A percentile compares a stretch with the other conserved stretches of the same genome.
Evolutionary conservation across 345 rosid species (phyloP).

Genomic region (Turritis glabra): DNA sequence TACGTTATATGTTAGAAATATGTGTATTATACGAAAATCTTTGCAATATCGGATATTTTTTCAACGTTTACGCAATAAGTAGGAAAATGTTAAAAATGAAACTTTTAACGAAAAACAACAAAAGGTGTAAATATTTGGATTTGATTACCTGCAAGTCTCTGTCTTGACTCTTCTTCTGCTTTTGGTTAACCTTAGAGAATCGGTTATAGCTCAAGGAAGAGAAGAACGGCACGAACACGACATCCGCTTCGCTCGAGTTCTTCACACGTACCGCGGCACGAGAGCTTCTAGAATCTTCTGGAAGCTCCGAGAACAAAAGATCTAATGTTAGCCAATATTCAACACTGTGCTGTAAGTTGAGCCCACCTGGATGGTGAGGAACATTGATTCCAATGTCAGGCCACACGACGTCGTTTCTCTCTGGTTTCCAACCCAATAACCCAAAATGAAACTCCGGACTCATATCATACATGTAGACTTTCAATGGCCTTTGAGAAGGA

Average conservation of each 20-base stretch:
- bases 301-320: slow-evolving; percentile 72
- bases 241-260: slow-evolving; percentile 84
- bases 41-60: neutral
- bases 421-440: slow-evolving; percentile 69
- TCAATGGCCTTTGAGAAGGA: slow-evolving; percentile 43
- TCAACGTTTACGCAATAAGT: neutral
- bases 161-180: slow-evolving; percentile 61
- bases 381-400: slow-evolving; percentile 62
- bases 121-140: neutral
- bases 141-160: slow-evolving; percentile 43
- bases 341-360: slow-evolving; percentile 92
- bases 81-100: neutral
- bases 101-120: neutral
- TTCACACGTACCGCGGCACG: slow-evolving; percentile 67
- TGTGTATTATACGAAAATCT: neutral
- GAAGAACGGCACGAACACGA: slow-evolving; percentile 84
- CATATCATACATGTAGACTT: slow-evolving; percentile 89
- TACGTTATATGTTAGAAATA: neutral
- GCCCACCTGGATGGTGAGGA: slow-evolving; percentile 84
- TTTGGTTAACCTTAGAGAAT: slow-evolving; percentile 62
- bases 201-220: slow-evolving; percentile 85
- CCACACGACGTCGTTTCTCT: slow-evolving; percentile 65
- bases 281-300: slow-evolving; percentile 45
- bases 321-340: slow-evolving; percentile 95
- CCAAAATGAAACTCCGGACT: slow-evolving; percentile 87